Evolutionary conservation across 2,329 filamentous ascomycete species (phyloP), one percentile per base, ranked within the genome.

Genomic region (Eutypella sp.): DNA sequence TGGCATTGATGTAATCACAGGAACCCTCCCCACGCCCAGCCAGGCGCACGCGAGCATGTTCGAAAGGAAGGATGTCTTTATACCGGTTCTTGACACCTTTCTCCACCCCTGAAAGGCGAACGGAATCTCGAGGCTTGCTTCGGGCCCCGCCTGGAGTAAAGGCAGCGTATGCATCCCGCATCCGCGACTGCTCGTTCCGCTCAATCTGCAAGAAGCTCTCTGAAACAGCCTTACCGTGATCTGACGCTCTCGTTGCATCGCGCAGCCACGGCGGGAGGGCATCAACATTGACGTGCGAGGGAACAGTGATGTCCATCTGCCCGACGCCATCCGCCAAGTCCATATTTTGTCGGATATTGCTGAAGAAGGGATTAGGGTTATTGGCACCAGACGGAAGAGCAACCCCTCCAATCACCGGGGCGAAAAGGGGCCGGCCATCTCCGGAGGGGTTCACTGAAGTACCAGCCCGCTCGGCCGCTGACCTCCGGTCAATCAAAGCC

Each of bases 1-100:
- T 97, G 16, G 91, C 93, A 61, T 99, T 99, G 68, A 99, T 83
- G 60, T 99, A 99, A 65, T 99, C 93, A 65, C 92, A 96, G 19
- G 74, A 76, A 11, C 84, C 85, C 2, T 77, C 71, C 0, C 78
- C 70, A 29, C 85, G 80, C 36, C 81, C 80, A 53, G 87, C 76
- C 40, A 99, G 68, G 54, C 81, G 89, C 44, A 99, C 93, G 48
- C 93, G 76, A 3, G 89, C 84, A 66, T 99, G 93, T 60, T 97
- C 92, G 62, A 95, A 99, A 0, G 93, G 93, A 68, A 95, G 84
- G 46, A 97, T 96, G 56, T 96, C 95, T 70, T 96, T 97, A 72
- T 99, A 99, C 8, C 93, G 81, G 58, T 99, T 99, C 72, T 97
- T 97, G 16, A 77, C 82, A 7, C 93, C 93, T 65, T 96, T 93